phyloP scores from a whole-genome alignment of 2,329 filamentous ascomycete species.

The Diaporthe capsici region DNA sequence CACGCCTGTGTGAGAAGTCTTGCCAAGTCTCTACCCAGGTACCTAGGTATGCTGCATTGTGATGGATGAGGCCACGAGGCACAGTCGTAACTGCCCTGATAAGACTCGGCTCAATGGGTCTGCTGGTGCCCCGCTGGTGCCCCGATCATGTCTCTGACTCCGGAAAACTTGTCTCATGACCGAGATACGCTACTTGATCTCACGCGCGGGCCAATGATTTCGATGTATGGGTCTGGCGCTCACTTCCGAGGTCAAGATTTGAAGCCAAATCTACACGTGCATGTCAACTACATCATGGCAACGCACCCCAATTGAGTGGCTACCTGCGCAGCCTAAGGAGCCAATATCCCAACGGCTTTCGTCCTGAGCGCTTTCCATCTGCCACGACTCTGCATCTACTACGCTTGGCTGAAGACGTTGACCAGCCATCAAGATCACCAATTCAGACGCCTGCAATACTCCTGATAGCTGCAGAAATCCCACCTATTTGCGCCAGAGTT shows the following conservation, averaged over 20 bases:
- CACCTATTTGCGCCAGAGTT: background rate
- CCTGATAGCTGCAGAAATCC: background rate
- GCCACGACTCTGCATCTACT: background rate
- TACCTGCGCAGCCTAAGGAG: background rate
- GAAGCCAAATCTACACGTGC: background rate
- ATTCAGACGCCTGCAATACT: background rate
- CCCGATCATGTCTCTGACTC: background rate
- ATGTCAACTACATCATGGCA: background rate
- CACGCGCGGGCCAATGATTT: background rate
- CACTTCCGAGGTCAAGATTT: background rate
- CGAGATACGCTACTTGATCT: background rate
- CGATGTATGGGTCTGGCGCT: background rate
- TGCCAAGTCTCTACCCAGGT: background rate
- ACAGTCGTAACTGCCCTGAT: background rate
- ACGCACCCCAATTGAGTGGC: background rate
- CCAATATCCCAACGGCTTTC: background rate
- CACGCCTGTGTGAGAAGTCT: background rate
- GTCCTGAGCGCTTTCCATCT: background rate
- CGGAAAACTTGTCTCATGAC: no score
- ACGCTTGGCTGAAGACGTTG: background rate
- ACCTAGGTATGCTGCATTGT: background rate
- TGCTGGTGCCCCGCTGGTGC: background rate
- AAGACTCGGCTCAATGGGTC: background rate
- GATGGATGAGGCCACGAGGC: background rate
- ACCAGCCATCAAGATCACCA: background rate